Conservation (phyloP, 2,329 filamentous ascomycete genomes). For the Aspergillus melleus region DNA sequence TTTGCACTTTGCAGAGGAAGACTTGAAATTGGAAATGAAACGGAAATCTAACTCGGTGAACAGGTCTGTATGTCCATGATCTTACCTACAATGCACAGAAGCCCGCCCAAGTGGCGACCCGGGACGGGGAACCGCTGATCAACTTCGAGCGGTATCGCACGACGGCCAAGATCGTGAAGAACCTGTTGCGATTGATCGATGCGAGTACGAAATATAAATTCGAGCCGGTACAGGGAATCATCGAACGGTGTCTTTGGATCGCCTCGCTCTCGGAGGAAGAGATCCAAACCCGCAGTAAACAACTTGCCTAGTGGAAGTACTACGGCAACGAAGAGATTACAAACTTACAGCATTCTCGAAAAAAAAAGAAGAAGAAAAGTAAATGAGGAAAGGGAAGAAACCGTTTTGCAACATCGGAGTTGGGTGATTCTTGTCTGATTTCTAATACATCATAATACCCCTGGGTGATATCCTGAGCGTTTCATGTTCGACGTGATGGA, state of each 20-base stretch:
- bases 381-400: background rate
- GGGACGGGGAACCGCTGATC: slow-evolving; percentile 55
- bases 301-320: slow-evolving; percentile 35
- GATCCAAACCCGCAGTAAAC: slow-evolving; percentile 50
- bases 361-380: background rate
- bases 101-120: slow-evolving; percentile 55
- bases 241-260: slow-evolving; percentile 66
- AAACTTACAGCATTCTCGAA: background rate
- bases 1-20: background rate
- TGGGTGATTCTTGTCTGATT: background rate
- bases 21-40: too few species aligned
- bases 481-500: background rate
- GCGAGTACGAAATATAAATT: slow-evolving; percentile 63
- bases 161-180: slow-evolving; percentile 65
- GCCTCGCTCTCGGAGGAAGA: slow-evolving; percentile 60
- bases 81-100: slow-evolving; percentile 68
- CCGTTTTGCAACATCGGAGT: background rate
- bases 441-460: background rate
- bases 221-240: slow-evolving; percentile 56
- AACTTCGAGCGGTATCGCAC: slow-evolving; percentile 68
- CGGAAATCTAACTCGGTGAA: background rate
- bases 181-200: slow-evolving; percentile 61
- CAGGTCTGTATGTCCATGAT: slow-evolving; percentile 65
- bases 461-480: background rate
- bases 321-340: too few species aligned